Evolutionary conservation across 108 stramenopile genomes (phyloP).

Genomic region (Pseudonitzschia multistriata): DNA sequence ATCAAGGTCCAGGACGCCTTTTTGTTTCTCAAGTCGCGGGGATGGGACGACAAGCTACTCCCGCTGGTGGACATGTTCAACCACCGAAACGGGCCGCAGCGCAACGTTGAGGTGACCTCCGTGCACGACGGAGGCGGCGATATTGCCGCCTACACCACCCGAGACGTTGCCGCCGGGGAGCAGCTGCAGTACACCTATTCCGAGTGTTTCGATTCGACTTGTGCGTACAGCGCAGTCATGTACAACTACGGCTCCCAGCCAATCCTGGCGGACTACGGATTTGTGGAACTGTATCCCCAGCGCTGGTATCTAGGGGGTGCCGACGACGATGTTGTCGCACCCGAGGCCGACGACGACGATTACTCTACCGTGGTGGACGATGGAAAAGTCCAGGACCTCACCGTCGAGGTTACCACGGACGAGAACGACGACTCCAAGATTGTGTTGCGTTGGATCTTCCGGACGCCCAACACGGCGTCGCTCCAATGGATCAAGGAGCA

Average conservation of each 20-base stretch:
- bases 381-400: neutral
- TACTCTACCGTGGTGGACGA: no score
- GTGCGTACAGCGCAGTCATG: neutral
- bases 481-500: neutral
- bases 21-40: constrained; percentile 45
- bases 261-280: constrained; percentile 70
- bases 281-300: constrained; percentile 68
- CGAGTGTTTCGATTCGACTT: constrained; percentile 4
- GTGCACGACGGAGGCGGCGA: constrained; percentile 2
- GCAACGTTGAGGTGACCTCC: constrained; percentile 24
- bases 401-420: neutral
- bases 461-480: neutral
- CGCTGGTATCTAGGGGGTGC: neutral
- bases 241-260: constrained; percentile 52
- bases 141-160: constrained; percentile 34
- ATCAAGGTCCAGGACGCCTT: constrained; percentile 33
- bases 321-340: neutral
- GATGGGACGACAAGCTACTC: constrained; percentile 61
- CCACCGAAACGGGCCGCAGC: constrained; percentile 45
- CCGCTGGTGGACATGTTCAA: constrained; percentile 62
- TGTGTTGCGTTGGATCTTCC: neutral
- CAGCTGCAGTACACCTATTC: constrained; percentile 7
- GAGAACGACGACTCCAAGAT: neutral
- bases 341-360: no score
- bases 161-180: constrained; percentile 5